phyloP scores from a whole-genome alignment of 2,329 filamentous ascomycete genomes.

The Pseudogymnoascus pannorum region DNA sequence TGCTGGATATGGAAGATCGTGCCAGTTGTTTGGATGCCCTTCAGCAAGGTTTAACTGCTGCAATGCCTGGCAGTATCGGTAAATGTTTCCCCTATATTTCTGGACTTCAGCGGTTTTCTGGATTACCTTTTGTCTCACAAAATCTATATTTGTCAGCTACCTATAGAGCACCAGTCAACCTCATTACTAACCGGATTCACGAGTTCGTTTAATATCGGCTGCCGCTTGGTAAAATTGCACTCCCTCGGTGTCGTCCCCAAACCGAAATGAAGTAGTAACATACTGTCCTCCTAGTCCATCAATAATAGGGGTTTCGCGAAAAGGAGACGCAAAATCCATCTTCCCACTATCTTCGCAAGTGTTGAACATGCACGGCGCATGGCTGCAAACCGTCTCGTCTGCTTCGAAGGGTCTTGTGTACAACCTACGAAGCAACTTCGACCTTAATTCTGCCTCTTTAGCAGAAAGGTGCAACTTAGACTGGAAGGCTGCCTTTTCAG shows the following conservation, averaged over 20 bases:
- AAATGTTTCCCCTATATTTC: neutral
- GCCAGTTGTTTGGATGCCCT: neutral
- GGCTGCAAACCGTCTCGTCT: neutral
- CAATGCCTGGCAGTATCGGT: neutral
- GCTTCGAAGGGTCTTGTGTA: neutral
- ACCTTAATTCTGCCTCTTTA: neutral
- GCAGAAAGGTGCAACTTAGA: neutral
- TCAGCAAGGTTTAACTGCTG: neutral
- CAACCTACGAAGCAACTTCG: neutral
- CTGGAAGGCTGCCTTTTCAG: neutral
- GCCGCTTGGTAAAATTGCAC: neutral
- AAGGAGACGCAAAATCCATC: neutral
- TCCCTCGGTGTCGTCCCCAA: neutral
- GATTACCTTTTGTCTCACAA: neutral
- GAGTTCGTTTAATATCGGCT: neutral
- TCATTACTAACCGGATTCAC: neutral
- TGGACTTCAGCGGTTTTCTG: neutral
- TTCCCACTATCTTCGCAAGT: neutral
- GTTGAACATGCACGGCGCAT: neutral
- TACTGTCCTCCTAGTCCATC: neutral
- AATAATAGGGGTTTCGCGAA: neutral
- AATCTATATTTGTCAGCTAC: neutral
- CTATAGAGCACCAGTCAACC: neutral
- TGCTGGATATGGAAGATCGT: neutral
- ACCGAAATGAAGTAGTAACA: neutral